These are phyloP conservation scores for Boletus reticulatus DNA, from an alignment of 768 basidiomycete genomes.

Conservation along the genomic window DNA sequence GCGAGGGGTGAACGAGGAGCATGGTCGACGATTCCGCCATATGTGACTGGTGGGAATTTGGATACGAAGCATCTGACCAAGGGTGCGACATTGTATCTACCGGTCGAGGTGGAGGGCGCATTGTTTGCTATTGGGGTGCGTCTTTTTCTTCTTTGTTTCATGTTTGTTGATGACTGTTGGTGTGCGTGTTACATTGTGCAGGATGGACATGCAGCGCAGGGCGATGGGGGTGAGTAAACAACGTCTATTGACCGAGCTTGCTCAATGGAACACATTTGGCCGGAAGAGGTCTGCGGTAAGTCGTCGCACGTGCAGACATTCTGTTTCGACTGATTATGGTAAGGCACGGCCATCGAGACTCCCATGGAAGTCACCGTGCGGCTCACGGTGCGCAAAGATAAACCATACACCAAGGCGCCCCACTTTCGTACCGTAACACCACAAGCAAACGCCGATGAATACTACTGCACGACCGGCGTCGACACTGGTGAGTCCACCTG, in stretches of 20 bases:
- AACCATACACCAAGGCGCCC: conserved; percentile 55
- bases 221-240: conserved; percentile 54
- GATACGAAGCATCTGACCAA: conserved; percentile 55
- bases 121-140: conserved; percentile 58
- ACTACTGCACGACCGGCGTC: conserved; percentile 59
- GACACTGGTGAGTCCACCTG: conserved; percentile 36
- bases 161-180: background rate
- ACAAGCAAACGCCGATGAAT: conserved; percentile 30
- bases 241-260: background rate
- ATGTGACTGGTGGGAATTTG: conserved; percentile 58
- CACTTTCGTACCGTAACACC: conserved; percentile 43
- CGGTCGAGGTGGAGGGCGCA: conserved; percentile 58
- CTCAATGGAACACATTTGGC: background rate
- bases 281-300: conserved; percentile 58
- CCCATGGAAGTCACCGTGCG: conserved; percentile 55
- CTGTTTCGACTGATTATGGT: background rate
- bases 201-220: conserved; percentile 69
- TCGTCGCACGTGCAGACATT: background rate
- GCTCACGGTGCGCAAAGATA: conserved; percentile 55
- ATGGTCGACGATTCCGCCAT: conserved; percentile 63
- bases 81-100: conserved; percentile 58
- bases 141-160: background rate
- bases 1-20: conserved; percentile 49
- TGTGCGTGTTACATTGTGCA: conserved; percentile 12
- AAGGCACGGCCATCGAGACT: conserved; percentile 65